phyloP scores from a whole-genome alignment of 768 basidiomycete species.

The Neoboletus brunneissimus region DNA sequence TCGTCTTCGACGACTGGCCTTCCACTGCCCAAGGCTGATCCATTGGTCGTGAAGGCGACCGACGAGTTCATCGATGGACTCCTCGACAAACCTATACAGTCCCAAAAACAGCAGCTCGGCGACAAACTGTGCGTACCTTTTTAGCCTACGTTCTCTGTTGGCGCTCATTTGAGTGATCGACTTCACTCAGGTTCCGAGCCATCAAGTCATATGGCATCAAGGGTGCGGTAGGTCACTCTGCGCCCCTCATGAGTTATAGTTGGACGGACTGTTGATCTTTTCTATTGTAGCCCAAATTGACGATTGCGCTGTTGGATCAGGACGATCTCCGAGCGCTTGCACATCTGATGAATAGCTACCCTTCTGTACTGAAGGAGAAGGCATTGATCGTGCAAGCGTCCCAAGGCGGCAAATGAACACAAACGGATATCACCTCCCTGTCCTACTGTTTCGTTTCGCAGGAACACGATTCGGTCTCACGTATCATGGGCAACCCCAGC shows the following conservation, averaged over 20 bases:
- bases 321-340: constrained; percentile 83
- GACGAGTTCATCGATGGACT: constrained; percentile 70
- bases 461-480: not conserved
- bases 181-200: constrained; percentile 43
- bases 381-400: constrained; percentile 35
- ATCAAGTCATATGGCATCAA: constrained; percentile 82
- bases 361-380: constrained; percentile 79
- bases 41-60: constrained; percentile 62
- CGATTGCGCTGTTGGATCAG: constrained; percentile 42
- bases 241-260: not conserved
- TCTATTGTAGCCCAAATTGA: no score
- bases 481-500: not conserved
- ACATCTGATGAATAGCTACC: constrained; percentile 86
- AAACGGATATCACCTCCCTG: not conserved
- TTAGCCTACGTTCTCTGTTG: constrained; percentile 10
- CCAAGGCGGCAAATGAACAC: constrained; percentile 26
- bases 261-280: no score
- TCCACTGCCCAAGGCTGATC: constrained; percentile 68
- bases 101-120: constrained; percentile 77
- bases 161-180: constrained; percentile 19
- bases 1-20: constrained; percentile 46
- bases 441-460: not conserved
- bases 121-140: constrained; percentile 61
- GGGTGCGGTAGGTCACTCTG: constrained; percentile 57
- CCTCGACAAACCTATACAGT: constrained; percentile 49